These are phyloP conservation scores for Musa itinerans DNA, from an alignment of 176 grass and related monocot genomes.

Conservation along the genomic window DNA sequence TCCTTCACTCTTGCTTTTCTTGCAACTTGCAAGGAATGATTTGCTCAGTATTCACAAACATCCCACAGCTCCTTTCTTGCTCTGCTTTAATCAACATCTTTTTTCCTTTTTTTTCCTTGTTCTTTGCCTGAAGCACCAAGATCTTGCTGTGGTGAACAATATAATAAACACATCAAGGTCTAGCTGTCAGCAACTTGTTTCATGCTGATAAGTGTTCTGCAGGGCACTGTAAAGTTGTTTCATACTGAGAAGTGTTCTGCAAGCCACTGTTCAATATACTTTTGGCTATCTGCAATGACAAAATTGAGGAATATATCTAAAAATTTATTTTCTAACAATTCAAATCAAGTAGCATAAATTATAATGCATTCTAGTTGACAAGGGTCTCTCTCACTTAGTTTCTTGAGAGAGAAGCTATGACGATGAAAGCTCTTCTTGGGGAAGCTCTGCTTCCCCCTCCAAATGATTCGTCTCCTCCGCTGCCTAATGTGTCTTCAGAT, in stretches of 20 bases:
- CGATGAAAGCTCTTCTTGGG: no score
- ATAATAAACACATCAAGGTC: no score
- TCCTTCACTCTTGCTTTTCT: neutral
- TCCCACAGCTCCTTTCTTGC: neutral
- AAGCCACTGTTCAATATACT: neutral
- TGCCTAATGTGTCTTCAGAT: no score
- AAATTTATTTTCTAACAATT: neutral
- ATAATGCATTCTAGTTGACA: neutral
- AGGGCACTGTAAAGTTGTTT: neutral
- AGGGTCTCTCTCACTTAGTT: no score
- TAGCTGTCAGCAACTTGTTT: no score
- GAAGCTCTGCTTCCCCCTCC: no score
- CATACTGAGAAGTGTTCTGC: neutral
- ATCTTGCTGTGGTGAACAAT: no score
- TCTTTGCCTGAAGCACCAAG: neutral
- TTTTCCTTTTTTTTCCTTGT: neutral
- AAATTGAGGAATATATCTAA: neutral
- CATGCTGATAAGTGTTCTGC: no score
- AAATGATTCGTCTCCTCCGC: no score
- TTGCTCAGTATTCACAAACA: neutral
- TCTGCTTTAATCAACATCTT: neutral
- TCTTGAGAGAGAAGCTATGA: no score
- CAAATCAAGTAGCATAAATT: neutral
- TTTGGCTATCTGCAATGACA: neutral
- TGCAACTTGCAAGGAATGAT: neutral